Evolutionary conservation across 805 yeast genomes (phyloP), one percentile per base, ranked within the genome.

Genomic region (Kuraishia ogatae): DNA sequence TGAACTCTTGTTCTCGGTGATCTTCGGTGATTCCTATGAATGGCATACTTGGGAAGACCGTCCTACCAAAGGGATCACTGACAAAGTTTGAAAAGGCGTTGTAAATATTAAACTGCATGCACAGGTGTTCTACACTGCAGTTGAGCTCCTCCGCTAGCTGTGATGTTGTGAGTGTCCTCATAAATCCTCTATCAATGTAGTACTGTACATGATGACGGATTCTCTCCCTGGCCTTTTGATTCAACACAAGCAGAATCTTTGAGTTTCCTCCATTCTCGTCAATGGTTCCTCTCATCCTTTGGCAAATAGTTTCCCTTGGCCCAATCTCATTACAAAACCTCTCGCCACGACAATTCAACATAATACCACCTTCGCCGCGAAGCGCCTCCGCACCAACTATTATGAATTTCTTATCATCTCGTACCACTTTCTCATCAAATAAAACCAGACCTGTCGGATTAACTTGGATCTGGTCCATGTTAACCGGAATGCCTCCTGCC

Each of bases 371-470:
- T 65, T 80, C 85, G 17, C 87, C 87, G 57, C 87, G 71, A 39
- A 83, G 70, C 5, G 85, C 85, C 64, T 83, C 87, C 2, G 87
- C 87, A 7, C 87, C 87, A 49, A 83, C 69, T 62, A 81, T 22
- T n/a, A 49, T 6, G 19, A 13, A 22, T 26, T 19, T 23, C 20
- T n/a, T 19, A 46, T 66, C 62, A 6, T 60, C 57, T 19, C 62
- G 64, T n/a, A 77, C 78, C 19, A 62, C 58, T 48, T 73, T 69
- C 3, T 69, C 72, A 47, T 81, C 85, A 35, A 62, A 67, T 46
- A 80, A 82, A 54, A 83, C 77, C 58, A 83, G 74, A 0, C 87
- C 88, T 2, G 87, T 83, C 7, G 88, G 88, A 60, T 83, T 87
- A 23, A 83, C 84, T 64, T 83, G 88, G 50, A 83, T 82, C 62